phyloP scores from a whole-genome alignment of 768 basidiomycete species.

The Saitozyma podzolica region DNA sequence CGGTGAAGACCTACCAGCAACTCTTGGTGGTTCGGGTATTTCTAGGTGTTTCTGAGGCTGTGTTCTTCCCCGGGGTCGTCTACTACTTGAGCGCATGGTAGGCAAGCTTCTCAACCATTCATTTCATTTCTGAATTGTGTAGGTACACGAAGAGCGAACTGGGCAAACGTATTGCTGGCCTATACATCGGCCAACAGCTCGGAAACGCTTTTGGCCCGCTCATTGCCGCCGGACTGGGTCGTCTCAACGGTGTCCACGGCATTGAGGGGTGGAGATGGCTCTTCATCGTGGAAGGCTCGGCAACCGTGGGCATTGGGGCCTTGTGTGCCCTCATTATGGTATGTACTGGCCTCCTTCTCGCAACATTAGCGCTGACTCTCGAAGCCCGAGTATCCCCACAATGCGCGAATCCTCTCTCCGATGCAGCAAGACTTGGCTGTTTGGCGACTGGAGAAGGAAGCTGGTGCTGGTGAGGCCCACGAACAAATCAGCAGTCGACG shows the following conservation, averaged over 20 bases:
- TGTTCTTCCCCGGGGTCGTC: conserved; percentile 44
- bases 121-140: conserved; percentile 34
- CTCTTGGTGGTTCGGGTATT: conserved; percentile 26
- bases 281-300: conserved; percentile 29
- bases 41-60: conserved; percentile 30
- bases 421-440: conserved; percentile 19
- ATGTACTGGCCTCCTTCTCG: no score
- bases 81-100: conserved; percentile 40
- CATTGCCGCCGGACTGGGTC: conserved; percentile 35
- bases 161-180: conserved; percentile 31
- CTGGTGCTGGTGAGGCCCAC: conserved; percentile 6
- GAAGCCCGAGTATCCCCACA: conserved; percentile 29
- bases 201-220: conserved; percentile 45
- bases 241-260: no score
- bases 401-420: conserved; percentile 23
- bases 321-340: conserved; percentile 16
- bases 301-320: conserved; percentile 15
- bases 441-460: conserved; percentile 13
- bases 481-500: neutral
- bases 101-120: conserved; percentile 44
- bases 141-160: conserved; percentile 39
- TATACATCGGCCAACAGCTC: conserved; percentile 42
- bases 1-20: conserved; percentile 24
- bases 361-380: no score
- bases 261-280: no score